Percentiles rank a stretch among this genome's conserved stretches.
Conservation (phyloP, 108 stramenopile species). For the Cyclostephanos tholiformis region DNA sequence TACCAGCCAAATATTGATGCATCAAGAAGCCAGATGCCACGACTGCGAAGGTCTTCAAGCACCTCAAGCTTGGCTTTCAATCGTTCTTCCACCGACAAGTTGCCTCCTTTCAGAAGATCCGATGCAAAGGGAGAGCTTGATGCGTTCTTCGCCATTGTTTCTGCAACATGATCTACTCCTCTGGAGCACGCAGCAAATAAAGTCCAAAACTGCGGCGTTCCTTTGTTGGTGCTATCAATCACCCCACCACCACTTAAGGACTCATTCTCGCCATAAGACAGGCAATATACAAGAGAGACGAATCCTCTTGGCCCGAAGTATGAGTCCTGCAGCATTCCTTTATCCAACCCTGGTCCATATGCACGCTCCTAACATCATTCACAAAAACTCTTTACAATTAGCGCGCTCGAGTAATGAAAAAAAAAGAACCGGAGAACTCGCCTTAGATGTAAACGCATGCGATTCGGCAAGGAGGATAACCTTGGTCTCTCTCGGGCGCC, state of each 20-base stretch:
- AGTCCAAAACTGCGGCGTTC: constrained; percentile 54
- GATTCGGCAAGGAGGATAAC: constrained; percentile 53
- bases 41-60: constrained; percentile 30
- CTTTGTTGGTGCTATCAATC: constrained; percentile 40
- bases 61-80: constrained; percentile 44
- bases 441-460: constrained; percentile 37
- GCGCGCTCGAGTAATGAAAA: background rate
- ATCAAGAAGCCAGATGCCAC: constrained; percentile 54
- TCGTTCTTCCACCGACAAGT: constrained; percentile 30
- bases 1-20: constrained; percentile 55
- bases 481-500: constrained; percentile 40
- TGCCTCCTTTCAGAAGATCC: constrained; percentile 43
- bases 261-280: constrained; percentile 47
- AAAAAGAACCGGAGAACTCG: background rate
- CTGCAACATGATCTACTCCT: constrained; percentile 37
- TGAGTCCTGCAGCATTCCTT: constrained; percentile 5
- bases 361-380: constrained; percentile 13
- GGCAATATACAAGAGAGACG: constrained; percentile 46
- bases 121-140: constrained; percentile 31
- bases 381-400: background rate
- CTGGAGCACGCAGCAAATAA: constrained; percentile 47
- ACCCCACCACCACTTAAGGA: constrained; percentile 1
- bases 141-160: constrained; percentile 8
- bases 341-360: constrained; percentile 24
- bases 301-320: constrained; percentile 45